phyloP scores from a whole-genome alignment of 202 grass and related monocot genomes.

The Thinopyrum obtusiflorum region DNA sequence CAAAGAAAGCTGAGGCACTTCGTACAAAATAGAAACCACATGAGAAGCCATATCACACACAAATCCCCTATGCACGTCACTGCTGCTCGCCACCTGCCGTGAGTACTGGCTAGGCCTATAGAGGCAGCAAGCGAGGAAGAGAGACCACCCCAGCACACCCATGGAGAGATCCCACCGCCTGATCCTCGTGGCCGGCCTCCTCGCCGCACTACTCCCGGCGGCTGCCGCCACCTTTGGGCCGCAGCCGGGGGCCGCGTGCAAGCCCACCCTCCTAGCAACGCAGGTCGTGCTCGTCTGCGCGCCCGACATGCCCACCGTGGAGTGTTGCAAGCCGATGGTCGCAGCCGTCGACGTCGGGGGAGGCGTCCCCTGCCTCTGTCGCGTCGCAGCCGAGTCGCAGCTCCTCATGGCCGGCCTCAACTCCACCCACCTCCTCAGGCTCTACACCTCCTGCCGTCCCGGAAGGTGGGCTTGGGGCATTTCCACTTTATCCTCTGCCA shows the following conservation, averaged over 20 bases:
- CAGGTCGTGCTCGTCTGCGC: constrained; percentile 27
- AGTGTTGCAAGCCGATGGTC: too few relatives aligned
- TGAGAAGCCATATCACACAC: neutral
- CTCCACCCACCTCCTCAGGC: constrained; percentile 43
- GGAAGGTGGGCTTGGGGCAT: neutral
- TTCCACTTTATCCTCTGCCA: too few relatives aligned
- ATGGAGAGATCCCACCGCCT: neutral
- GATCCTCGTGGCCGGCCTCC: constrained; percentile 22
- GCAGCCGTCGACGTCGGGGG: neutral
- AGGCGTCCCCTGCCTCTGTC: constrained; percentile 47
- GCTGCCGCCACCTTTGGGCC: neutral
- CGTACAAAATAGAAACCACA: neutral
- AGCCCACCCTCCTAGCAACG: constrained; percentile 20
- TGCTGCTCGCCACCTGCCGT: too few relatives aligned
- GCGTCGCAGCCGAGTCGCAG: constrained; percentile 14
- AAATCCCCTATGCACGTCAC: neutral
- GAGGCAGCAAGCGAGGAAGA: too few relatives aligned
- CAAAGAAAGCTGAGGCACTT: neutral
- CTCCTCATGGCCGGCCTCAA: constrained; percentile 48
- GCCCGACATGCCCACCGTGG: too few relatives aligned
- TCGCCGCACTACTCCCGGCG: neutral
- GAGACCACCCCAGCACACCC: too few relatives aligned
- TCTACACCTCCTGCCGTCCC: constrained; percentile 37
- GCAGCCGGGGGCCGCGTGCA: constrained; percentile 19
- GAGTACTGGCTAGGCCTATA: too few relatives aligned